Evolutionary conservation across 2,329 filamentous ascomycete genomes (phyloP), one percentile per base, ranked within the genome.

Genomic region (Pseudocercospora cruenta): DNA sequence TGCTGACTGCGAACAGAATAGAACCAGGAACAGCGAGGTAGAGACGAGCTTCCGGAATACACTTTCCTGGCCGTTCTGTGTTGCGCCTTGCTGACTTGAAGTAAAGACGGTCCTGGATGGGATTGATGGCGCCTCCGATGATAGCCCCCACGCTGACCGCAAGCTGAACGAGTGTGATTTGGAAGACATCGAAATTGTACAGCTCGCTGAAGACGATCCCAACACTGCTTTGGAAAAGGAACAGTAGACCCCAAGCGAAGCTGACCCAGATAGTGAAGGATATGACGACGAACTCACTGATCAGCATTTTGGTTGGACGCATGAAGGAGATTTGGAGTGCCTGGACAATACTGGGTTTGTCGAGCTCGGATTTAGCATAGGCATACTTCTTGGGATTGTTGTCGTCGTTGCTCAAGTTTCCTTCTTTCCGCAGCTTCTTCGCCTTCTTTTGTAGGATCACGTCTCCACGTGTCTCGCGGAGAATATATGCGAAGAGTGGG

Each of bases 171-270:
- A 80, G 69, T 1, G 80, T 79, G 1, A 79, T 78, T 26, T 77
- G 74, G 61, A 78, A 79, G 24, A 72, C 77, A 0, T 71, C 66
- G 71, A 77, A 82, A 9, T 63, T 70, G 67, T 82, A 82, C 1
- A 78, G 66, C 0, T 58, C 64, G 2, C 68, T 62, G 69, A 80
- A 80, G 45, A 81, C 76, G 69, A 81, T 75, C 2, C 77, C 74
- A 22, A 83, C 78, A 36, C 75, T 78, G 59, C 80, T 79, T 4
- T 81, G 82, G 70, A 81, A 82, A 64, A 83, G 76, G 71, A 81
- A 83, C 6, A 82, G 74, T 4, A 78, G 78, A 19, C 80, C 79
- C 64, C 79, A 76, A 60, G 77, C 78, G 58, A 82, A 77, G 9
- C 82, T 77, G 0, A 83, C 81, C n/a, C 74, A 77, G 1, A 82